Evolutionary conservation across 73 alveolate genomes (phyloP).

Genomic region (Paramecium bursaria): DNA sequence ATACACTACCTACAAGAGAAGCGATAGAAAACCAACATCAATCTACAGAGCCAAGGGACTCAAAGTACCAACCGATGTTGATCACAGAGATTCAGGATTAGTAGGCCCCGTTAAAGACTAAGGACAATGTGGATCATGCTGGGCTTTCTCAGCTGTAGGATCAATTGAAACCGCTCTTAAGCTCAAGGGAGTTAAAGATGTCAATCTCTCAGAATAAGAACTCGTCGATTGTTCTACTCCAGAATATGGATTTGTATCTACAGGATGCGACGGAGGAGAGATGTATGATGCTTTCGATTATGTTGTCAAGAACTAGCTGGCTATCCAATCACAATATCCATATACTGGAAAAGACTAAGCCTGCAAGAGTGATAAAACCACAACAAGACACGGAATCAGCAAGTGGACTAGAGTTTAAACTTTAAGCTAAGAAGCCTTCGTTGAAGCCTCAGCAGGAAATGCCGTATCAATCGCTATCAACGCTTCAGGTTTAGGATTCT

Average conservation of each 20-base stretch:
- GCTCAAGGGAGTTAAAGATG: constrained; percentile 8
- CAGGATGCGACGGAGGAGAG: constrained; percentile 87
- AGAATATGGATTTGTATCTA: constrained; percentile 51
- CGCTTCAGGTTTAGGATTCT: constrained; percentile 25
- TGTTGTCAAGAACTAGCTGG: constrained; percentile 32
- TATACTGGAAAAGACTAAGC: constrained; percentile 30
- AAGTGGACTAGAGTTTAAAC: constrained; percentile 38
- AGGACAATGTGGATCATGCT: constrained; percentile 71
- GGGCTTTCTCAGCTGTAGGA: constrained; percentile 73
- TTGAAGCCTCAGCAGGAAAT: constrained; percentile 45
- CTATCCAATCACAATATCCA: constrained; percentile 45
- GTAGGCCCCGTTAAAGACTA: constrained; percentile 55
- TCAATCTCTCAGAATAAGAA: constrained; percentile 74
- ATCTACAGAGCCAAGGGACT: constrained; percentile 6
- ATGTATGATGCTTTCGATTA: constrained; percentile 80
- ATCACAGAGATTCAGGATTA: constrained; percentile 71
- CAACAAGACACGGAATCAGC: constrained; percentile 20
- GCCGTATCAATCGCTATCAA: constrained; percentile 25
- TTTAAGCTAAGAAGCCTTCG: not conserved
- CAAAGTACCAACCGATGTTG: constrained; percentile 63
- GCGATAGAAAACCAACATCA: not conserved
- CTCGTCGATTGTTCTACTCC: constrained; percentile 73
- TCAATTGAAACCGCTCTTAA: constrained; percentile 64
- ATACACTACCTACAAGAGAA: not conserved
- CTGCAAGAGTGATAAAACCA: not conserved